These are phyloP conservation scores for Talaromyces trachyspermus DNA, from an alignment of 495 filamentous ascomycete genomes.

Conservation along the genomic window DNA sequence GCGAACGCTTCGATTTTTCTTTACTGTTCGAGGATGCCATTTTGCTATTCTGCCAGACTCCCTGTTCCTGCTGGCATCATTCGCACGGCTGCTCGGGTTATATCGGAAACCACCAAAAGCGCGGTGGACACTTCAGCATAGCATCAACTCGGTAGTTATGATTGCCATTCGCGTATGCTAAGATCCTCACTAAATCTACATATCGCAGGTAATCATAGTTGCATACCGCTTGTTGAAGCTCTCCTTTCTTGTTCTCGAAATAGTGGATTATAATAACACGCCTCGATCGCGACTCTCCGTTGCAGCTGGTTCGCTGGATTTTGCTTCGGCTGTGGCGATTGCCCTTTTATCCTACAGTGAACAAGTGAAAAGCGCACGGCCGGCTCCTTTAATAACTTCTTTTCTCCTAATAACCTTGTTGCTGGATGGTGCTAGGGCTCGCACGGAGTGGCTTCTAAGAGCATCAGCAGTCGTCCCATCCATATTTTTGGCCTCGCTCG, in stretches of 20 bases:
- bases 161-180: background rate
- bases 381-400: background rate
- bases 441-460: slow-evolving; percentile 2
- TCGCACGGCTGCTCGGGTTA: background rate
- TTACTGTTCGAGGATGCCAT: slow-evolving; percentile 1
- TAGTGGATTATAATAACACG: background rate
- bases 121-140: background rate
- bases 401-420: background rate
- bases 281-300: background rate
- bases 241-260: background rate
- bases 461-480: background rate
- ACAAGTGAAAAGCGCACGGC: background rate
- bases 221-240: background rate
- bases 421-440: background rate
- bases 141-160: background rate
- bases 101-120: slow-evolving; percentile 3
- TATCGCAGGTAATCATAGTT: background rate
- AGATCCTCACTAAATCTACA: background rate
- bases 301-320: slow-evolving; percentile 1
- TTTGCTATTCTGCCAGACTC: background rate
- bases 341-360: background rate
- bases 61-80: background rate
- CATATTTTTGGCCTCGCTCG: background rate
- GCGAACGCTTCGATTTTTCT: slow-evolving; percentile 1
- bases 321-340: background rate